Evolutionary conservation across 2,329 filamentous ascomycete species (phyloP), one percentile per base, ranked within the genome.

Genomic region (Colletotrichum phormii): DNA sequence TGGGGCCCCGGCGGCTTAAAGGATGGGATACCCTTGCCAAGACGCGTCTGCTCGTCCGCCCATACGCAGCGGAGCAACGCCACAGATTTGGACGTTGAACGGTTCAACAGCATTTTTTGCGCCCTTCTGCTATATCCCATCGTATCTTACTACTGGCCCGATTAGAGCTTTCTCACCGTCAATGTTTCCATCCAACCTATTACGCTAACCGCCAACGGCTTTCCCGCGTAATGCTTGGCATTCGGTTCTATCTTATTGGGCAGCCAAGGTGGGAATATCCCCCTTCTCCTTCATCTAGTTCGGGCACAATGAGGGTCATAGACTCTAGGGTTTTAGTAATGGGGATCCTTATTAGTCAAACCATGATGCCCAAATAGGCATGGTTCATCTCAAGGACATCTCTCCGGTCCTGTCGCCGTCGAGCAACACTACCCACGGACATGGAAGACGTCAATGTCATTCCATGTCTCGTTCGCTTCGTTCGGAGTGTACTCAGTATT

Each of bases 1-100:
- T 24, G 51, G 37, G 31, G 15, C 35, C 18, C 22, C 31, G 49
- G 33, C 65, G 26, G 31, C 29, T 26, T 22, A 53, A 29, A n/a
- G 26, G 60, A 60, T 15, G 29, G 70, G 59, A 59, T 54, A 60
- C 54, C 70, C 70, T 60, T 64, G 70, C 58, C 54, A 65, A 61
- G 57, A 24, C 46, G 35, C 55, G 55, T 67, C 68, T 66, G 33
- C 54, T 54, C 37, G 67, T 42, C 54, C 67, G 29, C 42, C 54
- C 49, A 29, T 53, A 33, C 54, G 42, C 31, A 59, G 33, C 33
- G 65, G 59, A 55, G 70, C 64, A 68, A 60, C 65, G 53, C 65
- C 59, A 60, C 54, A 5, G 8, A 33, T 69, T 59, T n/a, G 58
- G 59, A 59, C 51, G 12, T 54, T 24, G 15, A 67, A 18, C 55